Percentiles rank a stretch among this genome's conserved stretches.
Conservation (phyloP, 495 filamentous ascomycete species). For the Hapsidospora chrysogenum region DNA sequence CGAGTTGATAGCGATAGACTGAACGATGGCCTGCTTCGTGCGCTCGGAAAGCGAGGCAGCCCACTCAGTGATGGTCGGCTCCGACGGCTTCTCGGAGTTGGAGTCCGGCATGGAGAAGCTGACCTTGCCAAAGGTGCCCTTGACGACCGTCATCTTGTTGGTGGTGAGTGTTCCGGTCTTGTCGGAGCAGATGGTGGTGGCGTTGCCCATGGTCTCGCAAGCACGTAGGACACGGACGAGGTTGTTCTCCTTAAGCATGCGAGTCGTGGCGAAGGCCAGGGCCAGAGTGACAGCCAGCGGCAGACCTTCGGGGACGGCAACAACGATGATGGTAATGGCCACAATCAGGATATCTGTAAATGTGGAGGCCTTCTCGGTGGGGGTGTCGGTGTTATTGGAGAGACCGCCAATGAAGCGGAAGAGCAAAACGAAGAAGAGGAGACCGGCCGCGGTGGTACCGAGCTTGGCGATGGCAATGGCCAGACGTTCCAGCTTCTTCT, state of each 20-base stretch:
- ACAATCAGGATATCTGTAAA: slow-evolving; percentile 74
- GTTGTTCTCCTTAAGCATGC: slow-evolving; percentile 72
- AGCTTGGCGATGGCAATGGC: slow-evolving; percentile 67
- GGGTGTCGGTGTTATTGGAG: slow-evolving; percentile 19
- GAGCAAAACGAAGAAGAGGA: slow-evolving; percentile 60
- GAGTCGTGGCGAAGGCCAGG: slow-evolving; percentile 62
- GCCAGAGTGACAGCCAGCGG: slow-evolving; percentile 71
- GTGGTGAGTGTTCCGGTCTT: slow-evolving; percentile 73
- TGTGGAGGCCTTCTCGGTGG: slow-evolving; percentile 49
- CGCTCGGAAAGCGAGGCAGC: slow-evolving; percentile 34
- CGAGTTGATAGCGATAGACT: slow-evolving; percentile 57
- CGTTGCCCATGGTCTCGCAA: slow-evolving; percentile 81
- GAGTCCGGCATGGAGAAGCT: slow-evolving; percentile 33
- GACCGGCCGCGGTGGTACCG: slow-evolving; percentile 48
- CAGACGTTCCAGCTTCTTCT: slow-evolving; percentile 58
- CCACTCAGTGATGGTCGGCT: slow-evolving; percentile 32
- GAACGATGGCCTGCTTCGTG: slow-evolving; percentile 37
- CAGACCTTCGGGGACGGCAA: slow-evolving; percentile 71
- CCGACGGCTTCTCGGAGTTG: slow-evolving; percentile 7
- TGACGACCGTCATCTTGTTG: slow-evolving; percentile 60
- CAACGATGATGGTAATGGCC: slow-evolving; percentile 65
- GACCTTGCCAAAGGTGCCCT: slow-evolving; percentile 47
- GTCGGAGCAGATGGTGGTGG: slow-evolving; percentile 70
- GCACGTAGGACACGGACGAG: slow-evolving; percentile 59
- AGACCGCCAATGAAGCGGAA: slow-evolving; percentile 61